phyloP scores from a whole-genome alignment of 257 asterid species.

The Buddleja alternifolia region DNA sequence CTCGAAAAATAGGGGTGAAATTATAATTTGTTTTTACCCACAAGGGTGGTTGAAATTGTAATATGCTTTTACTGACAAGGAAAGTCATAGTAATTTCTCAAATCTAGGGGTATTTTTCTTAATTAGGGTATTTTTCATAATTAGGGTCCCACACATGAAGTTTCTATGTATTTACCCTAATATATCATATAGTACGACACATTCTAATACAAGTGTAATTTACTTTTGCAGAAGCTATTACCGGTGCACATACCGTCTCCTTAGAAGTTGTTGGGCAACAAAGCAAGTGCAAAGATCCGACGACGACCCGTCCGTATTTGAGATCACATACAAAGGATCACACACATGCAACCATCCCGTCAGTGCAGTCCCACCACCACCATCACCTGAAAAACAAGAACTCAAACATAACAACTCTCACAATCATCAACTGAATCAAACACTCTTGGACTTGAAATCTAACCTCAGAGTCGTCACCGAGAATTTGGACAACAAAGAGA shows the following conservation, averaged over 20 bases:
- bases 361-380: constrained; percentile 39
- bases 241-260: constrained; percentile 63
- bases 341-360: constrained; percentile 55
- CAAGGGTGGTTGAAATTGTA: no score
- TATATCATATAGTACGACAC: neutral
- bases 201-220: constrained; percentile 23
- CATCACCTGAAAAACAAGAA: constrained; percentile 51
- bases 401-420: constrained; percentile 31
- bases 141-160: no score
- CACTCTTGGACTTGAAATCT: constrained; percentile 47
- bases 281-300: constrained; percentile 88
- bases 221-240: constrained; percentile 69
- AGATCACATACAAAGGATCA: constrained; percentile 65
- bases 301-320: constrained; percentile 65
- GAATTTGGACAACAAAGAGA: constrained; percentile 41
- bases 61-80: no score
- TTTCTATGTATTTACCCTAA: no score
- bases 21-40: no score
- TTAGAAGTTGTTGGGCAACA: constrained; percentile 70
- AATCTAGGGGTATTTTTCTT: no score
- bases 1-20: no score
- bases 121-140: no score
- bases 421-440: constrained; percentile 36
- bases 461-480: constrained; percentile 64
- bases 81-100: no score